Evolutionary conservation across 225 moss, liverwort and hornwort species (phyloP).

Genomic region (Polytrichum formosum): DNA sequence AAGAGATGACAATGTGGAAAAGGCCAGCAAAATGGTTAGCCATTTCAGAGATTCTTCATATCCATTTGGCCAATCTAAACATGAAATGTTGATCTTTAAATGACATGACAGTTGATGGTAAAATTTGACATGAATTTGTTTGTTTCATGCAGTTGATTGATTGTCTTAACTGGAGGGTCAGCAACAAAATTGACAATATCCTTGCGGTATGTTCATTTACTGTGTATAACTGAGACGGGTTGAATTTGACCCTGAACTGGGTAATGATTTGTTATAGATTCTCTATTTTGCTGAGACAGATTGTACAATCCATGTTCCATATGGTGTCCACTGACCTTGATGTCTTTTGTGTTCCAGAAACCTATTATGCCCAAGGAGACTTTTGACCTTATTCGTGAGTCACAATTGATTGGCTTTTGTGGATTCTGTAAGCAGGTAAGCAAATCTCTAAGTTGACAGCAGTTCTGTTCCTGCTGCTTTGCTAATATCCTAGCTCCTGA

Average conservation of each 20-base stretch:
- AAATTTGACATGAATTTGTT: background rate
- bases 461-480: too few relatives aligned
- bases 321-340: background rate
- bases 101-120: too few relatives aligned
- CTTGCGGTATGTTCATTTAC: conserved; percentile 56
- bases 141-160: conserved; percentile 68
- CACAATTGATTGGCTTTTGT: conserved; percentile 82
- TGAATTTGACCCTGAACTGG: too few relatives aligned
- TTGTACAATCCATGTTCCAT: background rate
- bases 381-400: conserved; percentile 61
- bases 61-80: too few relatives aligned
- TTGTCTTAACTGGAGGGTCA: conserved; percentile 77
- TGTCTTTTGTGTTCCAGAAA: conserved; percentile 39
- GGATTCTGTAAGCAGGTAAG: conserved; percentile 85
- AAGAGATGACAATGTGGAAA: conserved; percentile 65
- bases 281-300: too few relatives aligned
- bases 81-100: too few relatives aligned
- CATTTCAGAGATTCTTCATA: background rate
- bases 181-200: conserved; percentile 77
- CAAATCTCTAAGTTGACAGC: background rate
- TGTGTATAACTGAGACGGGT: too few relatives aligned
- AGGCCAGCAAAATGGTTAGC: conserved; percentile 85
- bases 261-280: too few relatives aligned
- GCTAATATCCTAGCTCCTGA: too few relatives aligned
- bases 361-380: conserved; percentile 71